Evolutionary conservation across 163 green algal species (phyloP).

Genomic region (Chlamydomonas reinhardtii): DNA sequence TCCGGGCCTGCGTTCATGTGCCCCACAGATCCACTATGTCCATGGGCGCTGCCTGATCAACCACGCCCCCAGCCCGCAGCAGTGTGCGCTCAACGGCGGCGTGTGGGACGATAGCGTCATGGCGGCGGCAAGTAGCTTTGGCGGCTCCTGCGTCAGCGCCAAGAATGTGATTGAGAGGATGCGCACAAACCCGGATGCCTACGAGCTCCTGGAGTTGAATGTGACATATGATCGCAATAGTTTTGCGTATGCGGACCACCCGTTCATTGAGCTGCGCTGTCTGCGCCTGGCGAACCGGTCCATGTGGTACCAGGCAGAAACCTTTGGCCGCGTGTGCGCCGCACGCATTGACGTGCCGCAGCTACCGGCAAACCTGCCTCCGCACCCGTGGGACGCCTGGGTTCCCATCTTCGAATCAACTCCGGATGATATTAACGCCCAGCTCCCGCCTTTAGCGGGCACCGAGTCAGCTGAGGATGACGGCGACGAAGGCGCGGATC

Average conservation of each 20-base stretch:
- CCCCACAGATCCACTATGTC: constrained; percentile 63
- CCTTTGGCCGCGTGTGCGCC: constrained; percentile 50
- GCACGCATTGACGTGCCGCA: not conserved
- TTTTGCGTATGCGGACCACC: constrained; percentile 13
- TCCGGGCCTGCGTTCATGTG: too few relatives aligned
- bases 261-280: constrained; percentile 27
- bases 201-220: constrained; percentile 53
- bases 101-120: constrained; percentile 83
- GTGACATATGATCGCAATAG: constrained; percentile 37
- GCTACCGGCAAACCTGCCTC: constrained; percentile 8
- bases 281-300: constrained; percentile 30
- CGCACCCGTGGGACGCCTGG: constrained; percentile 49
- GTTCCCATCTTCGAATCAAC: not conserved
- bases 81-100: constrained; percentile 73
- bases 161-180: constrained; percentile 52
- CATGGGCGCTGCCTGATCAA: constrained; percentile 77
- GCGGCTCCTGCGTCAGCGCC: constrained; percentile 65
- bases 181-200: constrained; percentile 8
- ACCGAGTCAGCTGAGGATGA: too few relatives aligned
- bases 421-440: too few relatives aligned
- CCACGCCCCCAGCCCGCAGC: constrained; percentile 81
- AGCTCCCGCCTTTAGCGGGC: too few relatives aligned
- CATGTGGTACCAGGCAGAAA: constrained; percentile 28
- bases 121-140: constrained; percentile 40
- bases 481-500: too few relatives aligned